Conservation (phyloP, 192 early-diverging fungal genomes). For the Mortierella claussenii region DNA sequence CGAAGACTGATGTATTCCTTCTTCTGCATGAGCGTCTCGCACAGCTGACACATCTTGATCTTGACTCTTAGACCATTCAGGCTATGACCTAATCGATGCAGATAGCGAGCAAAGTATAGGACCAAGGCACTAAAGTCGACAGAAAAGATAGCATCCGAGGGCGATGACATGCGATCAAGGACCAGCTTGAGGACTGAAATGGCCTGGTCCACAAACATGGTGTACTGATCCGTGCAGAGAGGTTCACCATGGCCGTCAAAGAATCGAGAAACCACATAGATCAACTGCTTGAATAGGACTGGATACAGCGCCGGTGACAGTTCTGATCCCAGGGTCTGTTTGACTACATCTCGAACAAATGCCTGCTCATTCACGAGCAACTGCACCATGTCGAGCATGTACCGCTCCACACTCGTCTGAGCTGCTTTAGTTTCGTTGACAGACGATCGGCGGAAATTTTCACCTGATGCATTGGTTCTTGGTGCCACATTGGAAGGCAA, state of each 20-base stretch:
- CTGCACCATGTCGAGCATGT: slow-evolving; percentile 76
- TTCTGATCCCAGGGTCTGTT: slow-evolving; percentile 84
- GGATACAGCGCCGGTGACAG: slow-evolving; percentile 73
- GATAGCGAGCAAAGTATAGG: slow-evolving; percentile 72
- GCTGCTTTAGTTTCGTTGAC: slow-evolving; percentile 47
- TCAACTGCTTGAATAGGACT: slow-evolving; percentile 66
- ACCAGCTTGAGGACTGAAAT: slow-evolving; percentile 79
- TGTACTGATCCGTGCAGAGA: slow-evolving; percentile 65
- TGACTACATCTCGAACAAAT: slow-evolving; percentile 77
- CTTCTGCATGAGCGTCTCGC: slow-evolving; percentile 78
- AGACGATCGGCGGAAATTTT: slow-evolving; percentile 34
- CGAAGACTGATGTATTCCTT: slow-evolving; percentile 78
- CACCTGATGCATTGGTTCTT: slow-evolving; percentile 30
- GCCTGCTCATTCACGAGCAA: slow-evolving; percentile 80
- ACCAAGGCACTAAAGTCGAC: slow-evolving; percentile 80
- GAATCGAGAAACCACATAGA: slow-evolving; percentile 65
- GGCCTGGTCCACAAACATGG: slow-evolving; percentile 79
- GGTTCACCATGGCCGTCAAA: slow-evolving; percentile 71
- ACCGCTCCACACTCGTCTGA: slow-evolving; percentile 71
- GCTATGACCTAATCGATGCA: slow-evolving; percentile 69
- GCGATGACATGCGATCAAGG: slow-evolving; percentile 74
- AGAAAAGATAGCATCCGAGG: slow-evolving; percentile 64
- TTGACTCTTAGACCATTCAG: slow-evolving; percentile 73
- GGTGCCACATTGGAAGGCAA: slow-evolving; percentile 21
- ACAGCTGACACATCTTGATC: slow-evolving; percentile 79